phyloP scores from a whole-genome alignment of 352 stramenopile species.

The Pythium pectinolyticum region DNA sequence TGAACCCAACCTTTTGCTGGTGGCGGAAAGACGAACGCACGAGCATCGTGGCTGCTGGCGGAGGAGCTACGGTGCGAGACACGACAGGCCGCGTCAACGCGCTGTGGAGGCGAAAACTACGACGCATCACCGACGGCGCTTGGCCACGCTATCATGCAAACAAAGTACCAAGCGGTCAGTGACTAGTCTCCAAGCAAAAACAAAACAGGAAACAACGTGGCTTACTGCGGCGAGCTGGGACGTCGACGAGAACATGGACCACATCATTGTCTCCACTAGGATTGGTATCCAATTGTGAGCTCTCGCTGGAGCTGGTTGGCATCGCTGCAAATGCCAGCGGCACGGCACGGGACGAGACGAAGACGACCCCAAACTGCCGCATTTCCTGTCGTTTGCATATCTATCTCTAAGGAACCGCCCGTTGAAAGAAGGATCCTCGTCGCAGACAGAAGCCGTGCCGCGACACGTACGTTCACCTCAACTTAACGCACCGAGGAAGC shows the following conservation, averaged over 20 bases:
- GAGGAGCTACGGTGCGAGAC: background rate
- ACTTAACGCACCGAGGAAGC: no score
- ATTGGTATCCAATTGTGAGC: no score
- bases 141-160: background rate
- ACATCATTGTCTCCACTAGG: no score
- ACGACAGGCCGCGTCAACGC: background rate
- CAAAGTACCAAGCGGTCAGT: background rate
- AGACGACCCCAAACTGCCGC: no score
- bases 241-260: background rate
- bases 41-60: background rate
- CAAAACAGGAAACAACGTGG: background rate
- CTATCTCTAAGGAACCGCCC: no score
- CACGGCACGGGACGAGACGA: no score
- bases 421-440: no score
- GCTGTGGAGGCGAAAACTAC: constrained; percentile 8
- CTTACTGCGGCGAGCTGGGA: background rate
- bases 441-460: no score
- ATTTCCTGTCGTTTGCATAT: no score
- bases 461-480: no score
- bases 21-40: constrained; percentile 3
- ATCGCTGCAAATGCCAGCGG: no score
- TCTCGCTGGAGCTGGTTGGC: no score
- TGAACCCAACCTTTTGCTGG: constrained; percentile 6
- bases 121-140: background rate
- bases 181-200: background rate